Evolutionary conservation across 345 rosid genomes (phyloP), one percentile per base, ranked within the genome.

Genomic region (Pistacia vera): DNA sequence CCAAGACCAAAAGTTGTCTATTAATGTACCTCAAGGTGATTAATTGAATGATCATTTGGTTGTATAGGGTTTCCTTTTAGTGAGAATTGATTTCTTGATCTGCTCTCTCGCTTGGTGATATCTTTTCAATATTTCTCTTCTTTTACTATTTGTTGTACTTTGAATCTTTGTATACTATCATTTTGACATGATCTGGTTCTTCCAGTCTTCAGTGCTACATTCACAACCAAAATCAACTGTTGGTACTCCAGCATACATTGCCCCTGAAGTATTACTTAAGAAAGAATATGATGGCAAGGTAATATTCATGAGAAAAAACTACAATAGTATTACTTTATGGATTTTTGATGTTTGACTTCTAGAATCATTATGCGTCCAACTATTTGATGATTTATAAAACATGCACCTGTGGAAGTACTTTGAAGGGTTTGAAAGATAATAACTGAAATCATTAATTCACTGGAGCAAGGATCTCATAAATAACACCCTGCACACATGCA

Each of bases 261-360:
- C 99, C 79, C 99, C 99, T 5, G 99, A 97, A 87, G 97, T 97
- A 68, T 85, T 97, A 74, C 95, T 91, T 33, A 94, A 92, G 88
- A 94, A 92, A 86, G 99, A 93, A 85, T 97, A 97, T 54, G 98
- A 97, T 79, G 99, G 99, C 77, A 92, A 97, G 99, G 99, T 94
- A 88, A 16, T 16, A 54, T 5, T 41, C 46, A 13, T 54, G 18
- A 54, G 55, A 51, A 51, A 51, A 4, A 2, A 51, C 55, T 54
- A 54, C 46, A 54, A 54, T 20, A 54, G n/a, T 54, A 54, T 54
- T 12, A 13, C 57, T 16, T 54, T 6, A 12, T 14, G n/a, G 5
- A 4, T 7, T 4, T 28, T 49, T 75, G 25, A 57, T 67, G 41
- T n/a, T 75, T 62, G 41, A 22, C 72, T 22, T 51, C 16, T 51